phyloP scores from a whole-genome alignment of 108 stramenopile species.

The Nitzschia sp. region DNA sequence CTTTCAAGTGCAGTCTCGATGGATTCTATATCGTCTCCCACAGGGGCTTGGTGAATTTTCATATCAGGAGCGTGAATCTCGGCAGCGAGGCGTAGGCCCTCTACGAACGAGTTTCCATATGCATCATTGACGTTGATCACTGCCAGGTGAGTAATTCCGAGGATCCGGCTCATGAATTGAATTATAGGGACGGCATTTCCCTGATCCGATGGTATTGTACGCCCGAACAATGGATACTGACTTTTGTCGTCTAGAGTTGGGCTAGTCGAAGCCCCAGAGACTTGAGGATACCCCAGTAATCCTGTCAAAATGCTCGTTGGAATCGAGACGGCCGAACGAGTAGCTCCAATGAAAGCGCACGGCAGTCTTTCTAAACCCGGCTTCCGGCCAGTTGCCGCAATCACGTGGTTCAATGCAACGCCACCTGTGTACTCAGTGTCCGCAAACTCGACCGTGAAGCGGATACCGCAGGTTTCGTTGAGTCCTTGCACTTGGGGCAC shows the following conservation, averaged over 20 bases:
- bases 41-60: slow-evolving; percentile 16
- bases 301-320: slow-evolving; percentile 48
- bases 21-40: slow-evolving; percentile 3
- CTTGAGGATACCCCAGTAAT: slow-evolving; percentile 56
- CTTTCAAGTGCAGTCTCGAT: slow-evolving; percentile 16
- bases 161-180: slow-evolving; percentile 9
- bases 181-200: slow-evolving; percentile 35
- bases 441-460: slow-evolving; percentile 34
- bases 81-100: slow-evolving; percentile 33
- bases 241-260: slow-evolving; percentile 39
- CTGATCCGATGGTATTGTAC: slow-evolving; percentile 49
- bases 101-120: slow-evolving; percentile 52
- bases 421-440: slow-evolving; percentile 13
- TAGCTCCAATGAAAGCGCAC: slow-evolving; percentile 53
- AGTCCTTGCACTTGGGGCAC: slow-evolving; percentile 39
- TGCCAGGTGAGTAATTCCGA: slow-evolving; percentile 31
- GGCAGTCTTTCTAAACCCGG: slow-evolving; percentile 20
- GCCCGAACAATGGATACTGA: slow-evolving; percentile 41
- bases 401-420: slow-evolving; percentile 15
- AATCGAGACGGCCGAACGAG: slow-evolving; percentile 31
- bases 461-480: slow-evolving; percentile 34
- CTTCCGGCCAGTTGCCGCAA: background rate
- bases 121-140: slow-evolving; percentile 51
- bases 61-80: slow-evolving; percentile 29
- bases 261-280: slow-evolving; percentile 43